phyloP scores from a whole-genome alignment of 768 basidiomycete genomes.

The Pulveroboletus sp. region DNA sequence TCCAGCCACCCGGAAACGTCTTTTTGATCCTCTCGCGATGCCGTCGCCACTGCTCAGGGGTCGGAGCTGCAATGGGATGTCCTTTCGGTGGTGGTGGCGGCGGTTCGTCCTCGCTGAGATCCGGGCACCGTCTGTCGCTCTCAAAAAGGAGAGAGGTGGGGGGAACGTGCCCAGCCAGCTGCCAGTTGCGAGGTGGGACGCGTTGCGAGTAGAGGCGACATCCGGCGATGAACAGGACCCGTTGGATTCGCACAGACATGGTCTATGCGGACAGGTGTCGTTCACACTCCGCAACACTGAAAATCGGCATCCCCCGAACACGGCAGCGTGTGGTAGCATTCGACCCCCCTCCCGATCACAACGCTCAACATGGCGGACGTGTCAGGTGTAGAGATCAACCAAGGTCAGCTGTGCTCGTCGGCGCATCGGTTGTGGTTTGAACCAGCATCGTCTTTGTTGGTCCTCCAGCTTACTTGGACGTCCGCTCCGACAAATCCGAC shows the following conservation, averaged over 20 bases:
- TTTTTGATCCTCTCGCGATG: slow-evolving; percentile 51
- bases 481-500: slow-evolving; percentile 79
- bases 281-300: slow-evolving; percentile 17
- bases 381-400: slow-evolving; percentile 62
- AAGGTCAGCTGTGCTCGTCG: slow-evolving; percentile 46
- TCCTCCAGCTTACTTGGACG: slow-evolving; percentile 73
- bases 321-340: neutral
- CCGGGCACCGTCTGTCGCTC: slow-evolving; percentile 11
- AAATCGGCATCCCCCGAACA: slow-evolving; percentile 22
- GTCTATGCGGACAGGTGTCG: neutral
- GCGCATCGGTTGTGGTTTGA: slow-evolving; percentile 10
- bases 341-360: neutral
- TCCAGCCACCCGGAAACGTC: slow-evolving; percentile 65
- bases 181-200: slow-evolving; percentile 28
- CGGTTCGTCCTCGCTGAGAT: slow-evolving; percentile 30
- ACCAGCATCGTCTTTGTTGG: slow-evolving; percentile 6
- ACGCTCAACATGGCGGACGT: slow-evolving; percentile 65
- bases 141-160: slow-evolving; percentile 29
- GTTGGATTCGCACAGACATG: slow-evolving; percentile 19
- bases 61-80: slow-evolving; percentile 17
- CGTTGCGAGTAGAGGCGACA: slow-evolving; percentile 26
- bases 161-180: slow-evolving; percentile 28
- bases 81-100: slow-evolving; percentile 23
- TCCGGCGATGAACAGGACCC: slow-evolving; percentile 2
- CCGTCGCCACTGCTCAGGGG: slow-evolving; percentile 43